Conservation (phyloP, 192 early-diverging fungal genomes). For the Coemansia sp. region DNA sequence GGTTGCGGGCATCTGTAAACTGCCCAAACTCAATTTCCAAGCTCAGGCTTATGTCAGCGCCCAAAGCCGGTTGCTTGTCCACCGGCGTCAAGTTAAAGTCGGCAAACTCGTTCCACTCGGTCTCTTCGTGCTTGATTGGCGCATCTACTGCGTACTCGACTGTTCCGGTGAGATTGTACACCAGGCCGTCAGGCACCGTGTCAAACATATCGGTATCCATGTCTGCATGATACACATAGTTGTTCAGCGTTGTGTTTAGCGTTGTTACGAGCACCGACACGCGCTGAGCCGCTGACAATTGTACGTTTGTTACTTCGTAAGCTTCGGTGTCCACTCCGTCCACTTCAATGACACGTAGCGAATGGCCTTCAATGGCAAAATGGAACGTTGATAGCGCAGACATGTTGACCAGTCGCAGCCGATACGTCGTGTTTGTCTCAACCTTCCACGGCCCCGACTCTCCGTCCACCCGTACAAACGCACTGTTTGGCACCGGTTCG, state of each 20-base stretch:
- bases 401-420: slow-evolving; percentile 82
- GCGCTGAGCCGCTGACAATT: slow-evolving; percentile 74
- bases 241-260: slow-evolving; percentile 57
- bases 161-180: slow-evolving; percentile 61
- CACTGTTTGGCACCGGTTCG: slow-evolving; percentile 67
- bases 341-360: slow-evolving; percentile 76
- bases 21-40: slow-evolving; percentile 67
- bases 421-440: slow-evolving; percentile 76
- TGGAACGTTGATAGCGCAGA: slow-evolving; percentile 73
- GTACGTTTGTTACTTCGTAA: slow-evolving; percentile 56
- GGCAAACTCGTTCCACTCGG: slow-evolving; percentile 55
- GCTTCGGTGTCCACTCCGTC: slow-evolving; percentile 71
- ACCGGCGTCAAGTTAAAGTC: slow-evolving; percentile 61
- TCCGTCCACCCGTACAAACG: slow-evolving; percentile 55
- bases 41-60: slow-evolving; percentile 51
- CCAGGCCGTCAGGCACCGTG: slow-evolving; percentile 57
- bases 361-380: slow-evolving; percentile 78
- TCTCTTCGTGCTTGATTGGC: slow-evolving; percentile 13
- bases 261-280: slow-evolving; percentile 79
- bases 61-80: slow-evolving; percentile 38
- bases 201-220: slow-evolving; percentile 81
- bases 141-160: slow-evolving; percentile 55
- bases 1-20: slow-evolving; percentile 72
- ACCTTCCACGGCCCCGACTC: slow-evolving; percentile 56
- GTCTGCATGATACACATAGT: slow-evolving; percentile 74